Base-by-base conservation (phyloP, 129 eudicot species). In the Lonicera japonica region DNA sequence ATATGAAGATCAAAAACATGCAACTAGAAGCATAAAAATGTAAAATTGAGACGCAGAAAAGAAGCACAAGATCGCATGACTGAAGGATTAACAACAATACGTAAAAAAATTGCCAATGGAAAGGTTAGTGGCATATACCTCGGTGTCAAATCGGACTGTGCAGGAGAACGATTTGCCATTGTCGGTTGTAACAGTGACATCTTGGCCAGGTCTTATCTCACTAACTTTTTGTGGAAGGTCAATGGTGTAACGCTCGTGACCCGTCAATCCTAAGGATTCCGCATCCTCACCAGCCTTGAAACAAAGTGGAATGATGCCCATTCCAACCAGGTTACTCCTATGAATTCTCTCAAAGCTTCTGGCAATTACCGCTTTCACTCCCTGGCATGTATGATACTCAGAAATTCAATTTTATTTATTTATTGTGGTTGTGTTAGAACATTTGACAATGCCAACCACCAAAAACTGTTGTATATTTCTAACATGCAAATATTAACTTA, bases 281-380 rank as follows among this genome's bases (percentile, higher is more conserved):
- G 99, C 96, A 73, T 92, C 99, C 73, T 92, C 96, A 23, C 99
- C 96, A 17, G 89, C 69, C 82, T 92, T 92, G 80, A 92, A 92
- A 68, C 96, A 92, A 21, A 92, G 91, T 47, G 99, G 99, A 71
- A 92, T 76, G 21, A 92, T 81, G 34, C 99, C 96, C 99, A 88
- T 92, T 22, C 99, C 99, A 5, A 92, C 99, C 61, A 92, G 75
- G 70, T 92, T 92, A 70, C 99, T 92, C 46, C 99, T 81, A 53
- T 92, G 99, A 23, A 92, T 92, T 67, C 99, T 88, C 85, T 92
- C 99, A 22, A 88, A 92, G 73, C 99, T 92, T 74, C 88, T 92
- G 46, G 99, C 90, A 36, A 92, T 92, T 71, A 92, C 99, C 7
- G 99, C 99, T 81, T 92, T 92, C 48, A 92, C 99, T 54, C 99